These are phyloP conservation scores for Sphagnum fallax DNA, from an alignment of 228 moss, liverwort and hornwort species.

Conservation along the genomic window DNA sequence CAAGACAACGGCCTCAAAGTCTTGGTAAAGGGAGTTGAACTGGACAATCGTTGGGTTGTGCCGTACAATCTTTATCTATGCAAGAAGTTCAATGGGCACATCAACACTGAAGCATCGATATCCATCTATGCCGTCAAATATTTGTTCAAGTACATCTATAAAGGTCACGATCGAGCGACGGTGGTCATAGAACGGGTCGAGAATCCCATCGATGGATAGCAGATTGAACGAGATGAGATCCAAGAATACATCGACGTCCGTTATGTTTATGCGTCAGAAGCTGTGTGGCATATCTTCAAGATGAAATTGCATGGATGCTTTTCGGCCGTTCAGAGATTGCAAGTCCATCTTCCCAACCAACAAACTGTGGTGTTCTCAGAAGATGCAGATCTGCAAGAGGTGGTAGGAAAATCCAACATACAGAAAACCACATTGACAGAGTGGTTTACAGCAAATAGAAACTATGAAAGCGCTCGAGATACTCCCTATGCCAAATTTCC, in stretches of 20 bases:
- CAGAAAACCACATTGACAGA: neutral
- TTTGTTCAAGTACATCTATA: slow-evolving; percentile 7
- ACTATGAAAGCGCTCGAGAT: neutral
- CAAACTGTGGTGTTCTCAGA: slow-evolving; percentile 1
- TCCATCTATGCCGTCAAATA: slow-evolving; percentile 7
- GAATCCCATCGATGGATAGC: neutral
- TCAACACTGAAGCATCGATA: slow-evolving; percentile 2
- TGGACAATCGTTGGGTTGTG: slow-evolving; percentile 2
- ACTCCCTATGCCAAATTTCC: too few species aligned
- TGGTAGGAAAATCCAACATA: neutral
- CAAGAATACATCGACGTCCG: neutral
- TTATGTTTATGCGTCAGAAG: slow-evolving; percentile 1
- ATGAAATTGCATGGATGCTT: neutral
- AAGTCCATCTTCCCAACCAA: slow-evolving; percentile 4
- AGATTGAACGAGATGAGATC: neutral
- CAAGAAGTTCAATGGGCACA: slow-evolving; percentile 3
- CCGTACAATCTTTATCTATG: slow-evolving; percentile 2
- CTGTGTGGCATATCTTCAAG: neutral
- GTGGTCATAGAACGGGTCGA: neutral
- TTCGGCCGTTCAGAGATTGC: neutral
- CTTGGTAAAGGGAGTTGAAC: too few species aligned
- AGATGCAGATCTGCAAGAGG: neutral
- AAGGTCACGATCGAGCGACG: slow-evolving; percentile 1
- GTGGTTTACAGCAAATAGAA: neutral
- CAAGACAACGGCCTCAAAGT: too few species aligned